Base-by-base conservation (phyloP, 2,329 filamentous ascomycete genomes). In the Ophiostoma triangulosporum region DNA sequence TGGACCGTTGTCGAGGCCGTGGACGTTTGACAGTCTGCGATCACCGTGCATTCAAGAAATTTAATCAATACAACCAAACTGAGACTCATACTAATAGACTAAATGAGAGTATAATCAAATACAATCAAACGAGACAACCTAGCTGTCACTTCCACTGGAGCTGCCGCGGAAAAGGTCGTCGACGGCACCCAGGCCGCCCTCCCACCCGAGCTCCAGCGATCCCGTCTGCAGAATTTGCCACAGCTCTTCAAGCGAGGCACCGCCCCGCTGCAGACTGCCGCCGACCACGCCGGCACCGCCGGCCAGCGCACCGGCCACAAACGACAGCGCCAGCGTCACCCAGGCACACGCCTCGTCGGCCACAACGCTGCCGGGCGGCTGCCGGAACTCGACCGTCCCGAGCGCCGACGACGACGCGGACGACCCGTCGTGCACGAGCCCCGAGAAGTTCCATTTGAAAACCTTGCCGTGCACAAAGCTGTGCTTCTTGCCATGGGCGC, bases 371-470 rank as follows among this genome's bases (percentile, higher is more conserved):
- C 67, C 68, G 3, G 64, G 62, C 12, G 65, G 59, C 62, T 69
- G 68, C 3, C 68, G 64, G 49, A 65, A 70, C 59, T 70, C 68
- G 22, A 70, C 58, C 7, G 65, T 67, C 6, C 64, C 65, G n/a
- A 59, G 56, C 15, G 14, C 33, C 32, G 20, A 6, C 17, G 40
- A 15, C 32, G 52, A 31, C 24, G 33, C 29, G n/a, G n/a, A n/a
- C 2, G 48, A 32, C 8, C n/a, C 20, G 26, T 36, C 22, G 22
- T 54, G 36, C 11, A 22, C 20, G 22, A 53, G 48, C 1, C 63
- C 62, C 0, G 63, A 60, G 51, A 69, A 65, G 50, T 69, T 64
- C 68, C 68, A 70, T 62, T 69, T 70, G 59, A 67, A 70, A 29
- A 67, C 64, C 52, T 68, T 68, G 12, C 67, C 67, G 40, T 66